Evolutionary conservation across 1,284 basidiomycete species (phyloP).

Genomic region (Trametes sp.): DNA sequence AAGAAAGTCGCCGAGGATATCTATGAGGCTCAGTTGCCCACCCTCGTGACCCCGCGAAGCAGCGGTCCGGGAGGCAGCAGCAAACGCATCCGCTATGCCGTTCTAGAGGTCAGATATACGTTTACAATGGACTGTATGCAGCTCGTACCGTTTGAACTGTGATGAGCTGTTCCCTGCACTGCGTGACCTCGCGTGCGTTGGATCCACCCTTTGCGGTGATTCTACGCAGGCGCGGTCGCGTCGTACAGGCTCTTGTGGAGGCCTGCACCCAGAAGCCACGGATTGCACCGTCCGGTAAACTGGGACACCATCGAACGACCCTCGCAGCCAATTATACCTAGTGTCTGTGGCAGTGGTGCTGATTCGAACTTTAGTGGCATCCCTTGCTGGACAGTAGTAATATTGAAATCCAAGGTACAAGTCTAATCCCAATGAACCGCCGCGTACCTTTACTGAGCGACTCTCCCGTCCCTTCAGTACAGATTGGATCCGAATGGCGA

Average conservation of each 20-base stretch:
- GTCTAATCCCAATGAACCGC: background rate
- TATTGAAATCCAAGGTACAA: constrained; percentile 75
- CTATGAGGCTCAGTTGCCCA: constrained; percentile 76
- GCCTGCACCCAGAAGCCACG: too few relatives aligned
- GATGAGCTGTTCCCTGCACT: too few relatives aligned
- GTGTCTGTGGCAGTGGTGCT: background rate
- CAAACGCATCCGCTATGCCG: constrained; percentile 81
- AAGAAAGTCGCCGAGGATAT: constrained; percentile 61
- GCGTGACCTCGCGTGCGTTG: too few relatives aligned
- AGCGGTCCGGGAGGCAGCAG: constrained; percentile 65
- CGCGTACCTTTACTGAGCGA: constrained; percentile 22
- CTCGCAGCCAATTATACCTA: too few relatives aligned
- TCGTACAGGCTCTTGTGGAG: too few relatives aligned
- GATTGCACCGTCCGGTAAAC: too few relatives aligned
- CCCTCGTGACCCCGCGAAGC: constrained; percentile 78
- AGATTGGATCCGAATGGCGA: constrained; percentile 92
- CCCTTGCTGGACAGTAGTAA: constrained; percentile 90
- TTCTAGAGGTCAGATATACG: constrained; percentile 77
- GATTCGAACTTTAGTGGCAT: constrained; percentile 66
- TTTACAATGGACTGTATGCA: too few relatives aligned
- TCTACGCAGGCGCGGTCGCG: too few relatives aligned
- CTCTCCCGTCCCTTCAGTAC: constrained; percentile 30
- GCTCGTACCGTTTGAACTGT: too few relatives aligned
- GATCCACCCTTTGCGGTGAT: too few relatives aligned
- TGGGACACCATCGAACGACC: too few relatives aligned